Conservation (phyloP, 345 rosid species). For the Microthlaspi erraticum region DNA sequence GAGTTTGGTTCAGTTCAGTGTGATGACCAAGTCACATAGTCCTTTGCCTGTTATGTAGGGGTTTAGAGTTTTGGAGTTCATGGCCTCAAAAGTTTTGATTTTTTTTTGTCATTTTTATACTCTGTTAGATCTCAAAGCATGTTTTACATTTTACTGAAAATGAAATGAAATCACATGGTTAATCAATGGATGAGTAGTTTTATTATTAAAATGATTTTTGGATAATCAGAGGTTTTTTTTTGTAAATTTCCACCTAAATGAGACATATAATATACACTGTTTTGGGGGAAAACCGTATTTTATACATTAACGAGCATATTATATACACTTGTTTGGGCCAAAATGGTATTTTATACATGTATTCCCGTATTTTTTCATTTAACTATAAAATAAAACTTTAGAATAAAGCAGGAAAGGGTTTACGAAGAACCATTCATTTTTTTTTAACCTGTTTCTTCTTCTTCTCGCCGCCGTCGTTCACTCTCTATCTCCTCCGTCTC, state of each 20-base stretch:
- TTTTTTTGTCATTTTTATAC: not conserved
- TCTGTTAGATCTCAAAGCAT: conserved; percentile 13
- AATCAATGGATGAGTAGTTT: not conserved
- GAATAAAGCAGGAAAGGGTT: conserved; percentile 25
- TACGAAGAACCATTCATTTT: conserved; percentile 12
- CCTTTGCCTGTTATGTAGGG: conserved; percentile 14
- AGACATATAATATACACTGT: too few relatives aligned
- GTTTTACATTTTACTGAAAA: conserved; percentile 11
- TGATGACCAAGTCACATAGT: not conserved
- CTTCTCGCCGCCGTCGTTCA: conserved; percentile 33
- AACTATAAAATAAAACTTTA: not conserved
- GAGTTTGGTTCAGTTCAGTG: conserved; percentile 47
- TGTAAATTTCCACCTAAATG: too few relatives aligned
- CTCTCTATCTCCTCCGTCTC: not conserved
- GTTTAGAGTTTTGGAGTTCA: conserved; percentile 22
- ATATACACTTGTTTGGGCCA: not conserved
- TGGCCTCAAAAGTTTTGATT: conserved; percentile 34
- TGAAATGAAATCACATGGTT: conserved; percentile 4
- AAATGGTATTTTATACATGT: not conserved
- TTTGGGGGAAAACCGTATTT: too few relatives aligned
- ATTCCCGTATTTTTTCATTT: conserved; percentile 1
- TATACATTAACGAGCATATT: not conserved
- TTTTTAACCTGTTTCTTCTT: conserved; percentile 17
- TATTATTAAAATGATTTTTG: too few relatives aligned
- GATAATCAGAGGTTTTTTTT: too few relatives aligned